phyloP scores from a whole-genome alignment of 2,329 filamentous ascomycete genomes.

The Ascochyta koolunga region DNA sequence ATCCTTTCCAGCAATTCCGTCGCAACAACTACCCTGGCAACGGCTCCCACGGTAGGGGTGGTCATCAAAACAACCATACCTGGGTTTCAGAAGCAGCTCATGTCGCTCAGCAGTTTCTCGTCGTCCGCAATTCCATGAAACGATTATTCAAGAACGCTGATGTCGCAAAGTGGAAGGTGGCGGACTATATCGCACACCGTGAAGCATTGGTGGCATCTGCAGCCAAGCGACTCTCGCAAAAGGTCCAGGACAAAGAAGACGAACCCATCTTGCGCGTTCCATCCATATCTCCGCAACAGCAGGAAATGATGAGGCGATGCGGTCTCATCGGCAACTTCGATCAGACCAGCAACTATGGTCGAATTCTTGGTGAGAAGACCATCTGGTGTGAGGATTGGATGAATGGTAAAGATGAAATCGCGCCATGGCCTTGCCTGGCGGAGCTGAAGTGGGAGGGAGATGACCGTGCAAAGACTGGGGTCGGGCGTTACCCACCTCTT shows the following conservation, averaged over 20 bases:
- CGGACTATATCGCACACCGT: slow-evolving; percentile 41
- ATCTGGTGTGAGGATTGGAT: slow-evolving; percentile 48
- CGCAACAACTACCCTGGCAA: neutral
- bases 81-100: slow-evolving; percentile 37
- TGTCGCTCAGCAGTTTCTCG: slow-evolving; percentile 34
- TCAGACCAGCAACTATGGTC: slow-evolving; percentile 30
- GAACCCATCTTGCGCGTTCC: slow-evolving; percentile 1
- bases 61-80: slow-evolving; percentile 25
- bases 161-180: slow-evolving; percentile 40
- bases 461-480: slow-evolving; percentile 52
- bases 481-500: slow-evolving; percentile 51
- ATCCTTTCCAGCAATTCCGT: neutral
- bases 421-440: slow-evolving; percentile 49
- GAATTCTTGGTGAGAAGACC: slow-evolving; percentile 48
- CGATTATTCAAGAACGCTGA: slow-evolving; percentile 43
- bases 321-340: slow-evolving; percentile 30
- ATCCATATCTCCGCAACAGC: slow-evolving; percentile 15
- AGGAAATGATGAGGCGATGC: slow-evolving; percentile 21
- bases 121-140: slow-evolving; percentile 44
- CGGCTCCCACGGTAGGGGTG: neutral
- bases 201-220: slow-evolving; percentile 31
- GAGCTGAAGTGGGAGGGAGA: slow-evolving; percentile 57
- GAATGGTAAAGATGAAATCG: slow-evolving; percentile 43
- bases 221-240: slow-evolving; percentile 20
- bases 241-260: slow-evolving; percentile 22